phyloP scores from a whole-genome alignment of 2,329 filamentous ascomycete genomes.

The Penicillium glabrum region DNA sequence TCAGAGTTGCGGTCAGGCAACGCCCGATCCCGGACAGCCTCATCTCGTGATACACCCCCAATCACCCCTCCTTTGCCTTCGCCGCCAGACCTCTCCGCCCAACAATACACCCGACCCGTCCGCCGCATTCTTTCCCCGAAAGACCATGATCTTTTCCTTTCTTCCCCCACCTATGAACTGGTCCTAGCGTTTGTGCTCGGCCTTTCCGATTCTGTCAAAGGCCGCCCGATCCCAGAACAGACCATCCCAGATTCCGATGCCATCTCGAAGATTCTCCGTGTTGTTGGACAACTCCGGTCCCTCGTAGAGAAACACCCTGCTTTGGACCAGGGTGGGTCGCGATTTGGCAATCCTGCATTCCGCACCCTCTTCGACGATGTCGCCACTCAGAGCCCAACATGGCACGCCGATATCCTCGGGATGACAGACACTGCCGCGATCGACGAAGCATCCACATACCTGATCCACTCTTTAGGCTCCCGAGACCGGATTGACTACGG shows the following conservation, averaged over 20 bases:
- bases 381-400: conserved; percentile 37
- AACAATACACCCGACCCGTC: conserved; percentile 66
- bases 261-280: conserved; percentile 63
- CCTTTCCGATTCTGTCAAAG: conserved; percentile 76
- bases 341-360: conserved; percentile 94
- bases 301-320: conserved; percentile 72
- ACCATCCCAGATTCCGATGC: conserved; percentile 59
- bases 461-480: conserved; percentile 83
- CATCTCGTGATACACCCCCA: conserved; percentile 60
- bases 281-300: conserved; percentile 69
- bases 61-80: conserved; percentile 71
- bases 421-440: conserved; percentile 52
- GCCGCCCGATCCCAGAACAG: conserved; percentile 29
- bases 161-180: conserved; percentile 72
- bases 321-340: conserved; percentile 80
- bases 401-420: conserved; percentile 44
- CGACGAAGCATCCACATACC: conserved; percentile 74
- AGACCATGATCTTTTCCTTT: conserved; percentile 79
- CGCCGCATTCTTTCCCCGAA: conserved; percentile 77
- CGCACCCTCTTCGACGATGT: conserved; percentile 68
- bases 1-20: conserved; percentile 34
- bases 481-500: conserved; percentile 89
- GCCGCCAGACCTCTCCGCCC: conserved; percentile 61
- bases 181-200: conserved; percentile 83
- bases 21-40: conserved; percentile 30